phyloP scores from a whole-genome alignment of 805 yeast genomes.

The Ogataea sp. region DNA sequence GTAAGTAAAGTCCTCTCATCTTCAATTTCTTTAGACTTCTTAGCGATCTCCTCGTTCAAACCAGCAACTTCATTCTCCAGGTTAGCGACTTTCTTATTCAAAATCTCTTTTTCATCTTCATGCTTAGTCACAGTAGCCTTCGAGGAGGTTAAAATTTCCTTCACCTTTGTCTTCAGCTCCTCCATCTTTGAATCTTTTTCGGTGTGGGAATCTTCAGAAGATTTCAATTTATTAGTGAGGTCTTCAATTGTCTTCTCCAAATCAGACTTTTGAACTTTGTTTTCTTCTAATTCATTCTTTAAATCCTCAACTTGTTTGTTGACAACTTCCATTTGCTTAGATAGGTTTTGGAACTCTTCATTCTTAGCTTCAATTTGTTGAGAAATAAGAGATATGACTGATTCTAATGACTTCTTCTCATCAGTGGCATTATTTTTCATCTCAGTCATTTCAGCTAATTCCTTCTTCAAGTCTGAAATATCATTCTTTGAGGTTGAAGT shows the following conservation, averaged over 20 bases:
- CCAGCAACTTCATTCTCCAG: conserved; percentile 20
- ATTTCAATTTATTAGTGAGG: background rate
- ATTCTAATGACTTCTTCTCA: conserved; percentile 24
- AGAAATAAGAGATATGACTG: conserved; percentile 25
- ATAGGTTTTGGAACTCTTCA: conserved; percentile 6
- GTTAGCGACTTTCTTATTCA: conserved; percentile 10
- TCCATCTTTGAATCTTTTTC: background rate
- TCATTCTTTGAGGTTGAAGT: too few species aligned
- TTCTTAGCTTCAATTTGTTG: conserved; percentile 21
- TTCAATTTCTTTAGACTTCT: conserved; percentile 37
- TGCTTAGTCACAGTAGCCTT: background rate
- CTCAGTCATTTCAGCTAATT: background rate
- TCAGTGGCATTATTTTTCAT: conserved; percentile 16
- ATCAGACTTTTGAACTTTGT: background rate
- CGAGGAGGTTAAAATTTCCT: background rate
- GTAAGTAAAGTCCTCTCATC: conserved; percentile 39
- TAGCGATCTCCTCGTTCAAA: conserved; percentile 26
- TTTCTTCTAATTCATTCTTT: conserved; percentile 3
- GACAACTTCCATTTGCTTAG: conserved; percentile 1
- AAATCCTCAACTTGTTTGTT: background rate
- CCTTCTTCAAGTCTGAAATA: too few species aligned
- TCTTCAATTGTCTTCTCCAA: background rate
- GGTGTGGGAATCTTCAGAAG: background rate
- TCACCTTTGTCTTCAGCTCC: background rate
- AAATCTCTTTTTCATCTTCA: conserved; percentile 2